Percentiles rank a stretch among this genome's conserved stretches.
These are phyloP conservation scores for Geranium incanum DNA, from an alignment of 441 rosid genomes.

Conservation along the genomic window DNA sequence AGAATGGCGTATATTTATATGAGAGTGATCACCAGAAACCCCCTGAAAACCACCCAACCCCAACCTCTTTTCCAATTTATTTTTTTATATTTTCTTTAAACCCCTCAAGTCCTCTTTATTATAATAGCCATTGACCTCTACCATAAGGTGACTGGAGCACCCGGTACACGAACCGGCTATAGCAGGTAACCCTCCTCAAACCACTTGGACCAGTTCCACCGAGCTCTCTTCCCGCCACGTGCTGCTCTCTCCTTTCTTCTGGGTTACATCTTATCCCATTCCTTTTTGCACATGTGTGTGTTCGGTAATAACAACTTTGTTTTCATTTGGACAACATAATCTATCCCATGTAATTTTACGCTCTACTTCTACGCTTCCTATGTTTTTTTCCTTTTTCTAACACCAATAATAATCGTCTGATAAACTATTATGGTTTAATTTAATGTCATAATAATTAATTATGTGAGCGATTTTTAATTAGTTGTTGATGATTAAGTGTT, in stretches of 20 bases:
- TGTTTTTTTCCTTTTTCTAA: too few species aligned
- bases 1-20: constrained; percentile 11
- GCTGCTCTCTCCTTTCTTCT: constrained; percentile 25
- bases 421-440: too few species aligned
- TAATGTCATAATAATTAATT: neutral
- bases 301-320: neutral
- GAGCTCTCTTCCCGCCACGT: constrained; percentile 27
- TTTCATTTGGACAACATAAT: constrained; percentile 3
- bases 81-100: constrained; percentile 14
- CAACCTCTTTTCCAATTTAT: neutral
- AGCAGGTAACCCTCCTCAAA: constrained; percentile 26
- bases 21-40: constrained; percentile 35
- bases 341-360: neutral
- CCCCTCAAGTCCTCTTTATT: constrained; percentile 17
- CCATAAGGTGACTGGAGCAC: constrained; percentile 17
- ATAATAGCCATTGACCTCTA: constrained; percentile 8
- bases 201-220: constrained; percentile 36
- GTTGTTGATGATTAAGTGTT: neutral
- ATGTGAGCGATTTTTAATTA: neutral
- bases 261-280: constrained; percentile 28
- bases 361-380: too few species aligned
- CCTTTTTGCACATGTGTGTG: constrained; percentile 1
- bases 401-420: too few species aligned
- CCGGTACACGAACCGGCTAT: constrained; percentile 23
- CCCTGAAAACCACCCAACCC: constrained; percentile 30